Percentiles rank a stretch among this genome's conserved stretches.
Evolutionary conservation across 2,329 filamentous ascomycete species (phyloP).

Genomic region (Elsinoe perseae): DNA sequence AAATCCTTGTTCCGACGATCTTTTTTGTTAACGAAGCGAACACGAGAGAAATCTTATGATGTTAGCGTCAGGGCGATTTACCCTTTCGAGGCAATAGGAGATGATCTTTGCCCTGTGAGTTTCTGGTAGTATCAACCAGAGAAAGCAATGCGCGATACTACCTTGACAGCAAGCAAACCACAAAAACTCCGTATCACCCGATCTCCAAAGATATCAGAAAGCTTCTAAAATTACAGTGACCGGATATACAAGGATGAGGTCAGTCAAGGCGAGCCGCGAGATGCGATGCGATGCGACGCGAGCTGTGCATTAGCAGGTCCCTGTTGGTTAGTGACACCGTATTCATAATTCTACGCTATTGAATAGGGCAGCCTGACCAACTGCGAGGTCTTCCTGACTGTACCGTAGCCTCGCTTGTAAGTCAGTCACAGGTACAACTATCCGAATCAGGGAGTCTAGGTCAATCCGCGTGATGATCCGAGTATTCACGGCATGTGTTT

Average conservation of each 20-base stretch:
- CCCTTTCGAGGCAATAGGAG: background rate
- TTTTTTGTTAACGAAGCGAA: background rate
- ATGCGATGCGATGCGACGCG: background rate
- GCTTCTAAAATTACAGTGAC: constrained; percentile 4
- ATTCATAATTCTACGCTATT: background rate
- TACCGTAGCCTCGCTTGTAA: background rate
- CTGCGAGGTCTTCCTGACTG: background rate
- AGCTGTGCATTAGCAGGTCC: too few species aligned
- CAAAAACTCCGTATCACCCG: background rate
- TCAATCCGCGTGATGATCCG: too few species aligned
- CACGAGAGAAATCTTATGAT: background rate
- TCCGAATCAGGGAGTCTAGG: background rate
- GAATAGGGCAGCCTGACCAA: background rate
- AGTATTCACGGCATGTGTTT: too few species aligned
- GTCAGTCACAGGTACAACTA: background rate
- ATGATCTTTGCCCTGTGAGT: background rate
- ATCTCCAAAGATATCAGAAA: background rate
- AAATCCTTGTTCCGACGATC: constrained; percentile 2
- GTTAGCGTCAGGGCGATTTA: background rate
- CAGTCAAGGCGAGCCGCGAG: constrained; percentile 3
- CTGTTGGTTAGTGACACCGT: too few species aligned
- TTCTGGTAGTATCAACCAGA: background rate
- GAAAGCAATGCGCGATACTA: background rate
- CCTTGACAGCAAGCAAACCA: background rate
- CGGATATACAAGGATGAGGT: background rate